A percentile compares a stretch with the other conserved stretches of the same genome.
These are phyloP conservation scores for Odonthalia washingtoniensis DNA, from an alignment of 31 red algal genomes.

Conservation along the genomic window DNA sequence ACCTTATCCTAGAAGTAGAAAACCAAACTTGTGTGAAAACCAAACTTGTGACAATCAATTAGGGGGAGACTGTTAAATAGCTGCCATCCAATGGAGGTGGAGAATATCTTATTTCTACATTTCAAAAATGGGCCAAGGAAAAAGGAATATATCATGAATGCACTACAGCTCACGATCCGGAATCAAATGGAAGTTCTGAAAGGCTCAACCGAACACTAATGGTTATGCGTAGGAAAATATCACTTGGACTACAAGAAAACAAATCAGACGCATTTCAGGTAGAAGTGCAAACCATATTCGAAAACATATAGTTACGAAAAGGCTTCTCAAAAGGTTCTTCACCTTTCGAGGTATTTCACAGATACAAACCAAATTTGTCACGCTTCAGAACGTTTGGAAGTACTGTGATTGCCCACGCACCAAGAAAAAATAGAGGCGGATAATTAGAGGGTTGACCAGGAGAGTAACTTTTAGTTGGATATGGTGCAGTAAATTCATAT, in stretches of 20 bases:
- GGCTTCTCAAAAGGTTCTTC: neutral
- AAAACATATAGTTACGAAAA: slow-evolving; percentile 2
- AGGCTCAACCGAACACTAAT: slow-evolving; percentile 31
- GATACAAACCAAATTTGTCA: neutral
- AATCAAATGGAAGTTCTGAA: slow-evolving; percentile 48
- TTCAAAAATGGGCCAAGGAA: neutral
- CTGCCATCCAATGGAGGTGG: slow-evolving; percentile 10
- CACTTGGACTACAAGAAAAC: neutral
- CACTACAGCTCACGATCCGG: slow-evolving; percentile 17
- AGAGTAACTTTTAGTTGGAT: neutral
- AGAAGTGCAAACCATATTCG: slow-evolving; percentile 24
- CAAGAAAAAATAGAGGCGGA: neutral
- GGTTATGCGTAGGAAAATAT: slow-evolving; percentile 19
- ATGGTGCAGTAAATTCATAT: neutral
- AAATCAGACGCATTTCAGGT: neutral
- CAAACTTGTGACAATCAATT: neutral
- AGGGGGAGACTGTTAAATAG: neutral
- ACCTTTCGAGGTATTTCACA: neutral
- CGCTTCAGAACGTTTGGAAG: neutral
- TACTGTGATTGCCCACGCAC: neutral
- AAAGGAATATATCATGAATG: slow-evolving; percentile 32
- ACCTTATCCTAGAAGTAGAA: neutral
- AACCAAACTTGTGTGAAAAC: neutral
- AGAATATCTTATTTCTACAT: slow-evolving; percentile 18
- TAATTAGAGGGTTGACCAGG: neutral